Base-by-base conservation (phyloP, 1,284 basidiomycete species). In the Leccinum cinnamomeum region DNA sequence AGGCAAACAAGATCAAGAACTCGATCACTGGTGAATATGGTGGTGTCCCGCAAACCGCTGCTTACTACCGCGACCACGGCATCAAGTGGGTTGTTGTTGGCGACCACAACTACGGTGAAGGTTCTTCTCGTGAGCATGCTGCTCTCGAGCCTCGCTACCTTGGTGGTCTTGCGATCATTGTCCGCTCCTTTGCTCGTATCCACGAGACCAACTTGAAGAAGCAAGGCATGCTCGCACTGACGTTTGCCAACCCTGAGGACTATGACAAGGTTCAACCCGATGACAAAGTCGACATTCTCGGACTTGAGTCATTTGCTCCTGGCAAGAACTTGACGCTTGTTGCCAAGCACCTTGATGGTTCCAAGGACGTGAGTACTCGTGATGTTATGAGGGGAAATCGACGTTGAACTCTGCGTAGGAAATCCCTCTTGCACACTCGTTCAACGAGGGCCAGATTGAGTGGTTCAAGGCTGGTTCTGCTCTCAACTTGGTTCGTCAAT, bases 401-500 rank as follows among this genome's bases (percentile, higher is more conserved):
- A 66, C 56, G 12, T 39, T 65, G 53, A 70, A 18, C 6, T 30
- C 11, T 44, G 28, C 30, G 20, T 64, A 84, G 81, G 81, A 90
- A 70, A 80, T 92, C 63, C 62, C 82, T 23, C 85, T 92, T 65
- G 89, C 90, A 33, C 91, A 93, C 77, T 88, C 89, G 46, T 92
- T 92, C 81, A 93, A 93, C 70, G 86, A 93, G 78, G 92, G 92
- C 59, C 94, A 97, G 79, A 94, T 95, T 73, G 90, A 86, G 71
- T 96, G 94, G 94, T 95, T 96, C 87, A 94, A 93, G 83, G 92
- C 93, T 72, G 94, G 94, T 59, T 92, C 90, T 68, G 92, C 91
- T 35, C 84, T 93, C 59, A 94, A 94, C 82, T 75, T 93, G 78
- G 88, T 91, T 62, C 56, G 85, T 81, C 46, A 11, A 44, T 58